Percentiles rank a stretch among this genome's conserved stretches.
phyloP scores from a whole-genome alignment of 768 basidiomycete species.

The Trichaptum fuscoviolaceum region DNA sequence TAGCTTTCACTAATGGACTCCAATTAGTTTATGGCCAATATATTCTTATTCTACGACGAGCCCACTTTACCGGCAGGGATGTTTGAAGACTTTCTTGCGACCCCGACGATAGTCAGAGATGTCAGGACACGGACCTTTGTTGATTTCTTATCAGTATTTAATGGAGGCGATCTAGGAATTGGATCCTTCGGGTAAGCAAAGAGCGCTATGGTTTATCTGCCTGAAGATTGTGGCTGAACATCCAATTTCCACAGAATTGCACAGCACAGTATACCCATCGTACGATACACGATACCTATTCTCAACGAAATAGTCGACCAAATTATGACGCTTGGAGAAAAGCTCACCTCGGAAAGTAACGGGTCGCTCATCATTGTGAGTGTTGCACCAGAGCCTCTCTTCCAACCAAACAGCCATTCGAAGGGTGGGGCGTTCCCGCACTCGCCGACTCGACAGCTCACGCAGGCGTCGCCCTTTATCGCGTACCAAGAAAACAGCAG shows the following conservation, averaged over 20 bases:
- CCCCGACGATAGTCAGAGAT: constrained; percentile 5
- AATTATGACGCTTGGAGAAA: background rate
- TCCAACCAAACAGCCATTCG: background rate
- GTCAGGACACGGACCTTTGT: constrained; percentile 4
- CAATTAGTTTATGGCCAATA: constrained; percentile 4
- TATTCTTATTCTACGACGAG: constrained; percentile 18
- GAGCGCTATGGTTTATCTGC: background rate
- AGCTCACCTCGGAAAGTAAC: background rate
- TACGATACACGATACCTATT: background rate
- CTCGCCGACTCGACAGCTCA: background rate
- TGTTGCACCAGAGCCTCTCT: background rate
- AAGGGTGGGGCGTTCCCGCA: constrained; percentile 2
- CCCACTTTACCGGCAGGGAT: constrained; percentile 15
- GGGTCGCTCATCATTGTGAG: constrained; percentile 3
- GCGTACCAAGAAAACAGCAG: background rate
- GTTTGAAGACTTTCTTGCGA: constrained; percentile 15
- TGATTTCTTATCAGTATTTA: constrained; percentile 4
- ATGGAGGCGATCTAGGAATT: background rate
- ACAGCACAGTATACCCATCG: constrained; percentile 1
- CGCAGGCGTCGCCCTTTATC: constrained; percentile 1
- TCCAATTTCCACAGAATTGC: background rate
- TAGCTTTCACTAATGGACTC: background rate
- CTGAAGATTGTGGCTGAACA: background rate
- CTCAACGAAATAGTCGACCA: constrained; percentile 1
- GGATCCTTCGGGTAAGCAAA: background rate